Evolutionary conservation across 2,329 filamentous ascomycete species (phyloP), one percentile per base, ranked within the genome.

Genomic region (Stagonosporopsis rhizophila): DNA sequence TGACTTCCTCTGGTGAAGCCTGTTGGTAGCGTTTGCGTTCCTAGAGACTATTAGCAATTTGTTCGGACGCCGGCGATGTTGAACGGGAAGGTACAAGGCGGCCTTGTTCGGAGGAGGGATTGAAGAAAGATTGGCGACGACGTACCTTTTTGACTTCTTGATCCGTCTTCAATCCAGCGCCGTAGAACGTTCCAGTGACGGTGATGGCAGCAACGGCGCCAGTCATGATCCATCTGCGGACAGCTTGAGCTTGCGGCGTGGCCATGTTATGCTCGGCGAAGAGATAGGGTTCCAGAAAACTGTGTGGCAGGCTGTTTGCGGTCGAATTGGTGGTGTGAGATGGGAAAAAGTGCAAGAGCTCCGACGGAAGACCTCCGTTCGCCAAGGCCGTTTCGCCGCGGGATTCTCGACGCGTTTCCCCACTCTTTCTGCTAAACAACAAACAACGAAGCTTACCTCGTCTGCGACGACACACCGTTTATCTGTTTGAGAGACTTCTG

Each of bases 181-280:
- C 86, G 64, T 86, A 87, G 59, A 83, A 79, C 5, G 84, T 80
- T 47, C 86, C 85, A 1, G 80, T 81, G 6, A 82, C 81, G 1
- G 85, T 86, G 42, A 86, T 80, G 15, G 82, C 80, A 9, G 83
- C 79, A 17, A 87, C 79, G 3, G 82, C 79, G 32, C 78, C 81
- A 1, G 86, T 85, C 62, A 86, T 70, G 17, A 86, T 76, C 54
- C 83, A 76, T 15, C 82, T 78, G 25, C 82, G 79, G 7, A 83
- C 66, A 37, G 47, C 44, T 42, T 52, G 53, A 20, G 61, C 61
- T 52, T 74, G 72, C 30, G 55, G 60, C 7, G 66, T 66, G 0
- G 58, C 52, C 69, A 73, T 68, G 49, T 4, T 48, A 32, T 30
- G 27, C 22, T 17, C 15, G 4, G 19, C 7, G 38, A 2, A 17